Evolutionary conservation across 2,329 filamentous ascomycete genomes (phyloP).

Genomic region (Plectosphaerella sp.): DNA sequence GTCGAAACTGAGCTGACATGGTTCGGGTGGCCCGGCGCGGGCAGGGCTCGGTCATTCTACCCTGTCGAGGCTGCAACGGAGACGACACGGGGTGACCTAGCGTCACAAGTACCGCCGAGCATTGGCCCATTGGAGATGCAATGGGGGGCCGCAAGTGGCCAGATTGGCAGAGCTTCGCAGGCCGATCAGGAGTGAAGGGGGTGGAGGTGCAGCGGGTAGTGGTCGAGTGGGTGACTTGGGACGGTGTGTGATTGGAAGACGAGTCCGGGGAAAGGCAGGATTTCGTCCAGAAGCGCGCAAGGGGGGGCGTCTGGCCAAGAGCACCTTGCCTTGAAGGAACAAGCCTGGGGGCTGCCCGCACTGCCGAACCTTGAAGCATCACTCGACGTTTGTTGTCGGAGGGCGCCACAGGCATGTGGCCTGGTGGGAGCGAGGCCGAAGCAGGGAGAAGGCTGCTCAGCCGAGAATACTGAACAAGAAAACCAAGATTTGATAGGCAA

Average conservation of each 20-base stretch:
- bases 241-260: not conserved
- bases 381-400: too few species aligned
- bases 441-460: too few species aligned
- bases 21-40: not conserved
- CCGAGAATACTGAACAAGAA: too few species aligned
- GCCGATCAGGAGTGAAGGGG: not conserved
- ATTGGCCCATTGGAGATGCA: slow-evolving; percentile 18
- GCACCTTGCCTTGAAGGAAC: too few species aligned
- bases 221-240: slow-evolving; percentile 1
- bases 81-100: slow-evolving; percentile 9
- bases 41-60: slow-evolving; percentile 12
- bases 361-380: too few species aligned
- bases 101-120: slow-evolving; percentile 20
- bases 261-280: not conserved
- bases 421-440: too few species aligned
- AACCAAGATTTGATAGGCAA: too few species aligned
- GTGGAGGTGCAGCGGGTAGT: slow-evolving; percentile 5
- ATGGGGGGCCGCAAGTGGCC: slow-evolving; percentile 7
- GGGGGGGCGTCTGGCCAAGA: too few species aligned
- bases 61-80: slow-evolving; percentile 7
- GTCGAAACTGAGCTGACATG: not conserved
- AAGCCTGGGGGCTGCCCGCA: too few species aligned
- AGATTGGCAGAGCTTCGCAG: slow-evolving; percentile 9
- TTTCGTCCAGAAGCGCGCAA: not conserved
- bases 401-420: too few species aligned